Percentiles rank a stretch among this genome's conserved stretches.
These are phyloP conservation scores for Exophiala aquamarina DNA, from an alignment of 2,329 filamentous ascomycete species.

Conservation along the genomic window DNA sequence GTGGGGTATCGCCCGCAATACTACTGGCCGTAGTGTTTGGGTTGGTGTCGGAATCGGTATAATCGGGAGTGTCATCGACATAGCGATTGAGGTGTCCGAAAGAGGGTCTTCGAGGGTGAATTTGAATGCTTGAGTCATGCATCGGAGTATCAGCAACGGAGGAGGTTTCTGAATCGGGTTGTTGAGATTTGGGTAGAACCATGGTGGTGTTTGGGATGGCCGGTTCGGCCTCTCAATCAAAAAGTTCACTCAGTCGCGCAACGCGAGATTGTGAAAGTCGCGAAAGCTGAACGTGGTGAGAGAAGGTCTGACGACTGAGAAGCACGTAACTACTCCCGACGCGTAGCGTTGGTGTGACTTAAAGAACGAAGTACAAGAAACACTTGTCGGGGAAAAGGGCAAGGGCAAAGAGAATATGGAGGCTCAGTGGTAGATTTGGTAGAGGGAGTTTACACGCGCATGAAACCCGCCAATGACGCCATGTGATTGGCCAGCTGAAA, in stretches of 20 bases:
- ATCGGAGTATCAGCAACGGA: constrained; percentile 44
- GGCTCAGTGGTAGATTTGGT: too few relatives aligned
- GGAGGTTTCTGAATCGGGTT: constrained; percentile 40
- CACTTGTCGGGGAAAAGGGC: too few relatives aligned
- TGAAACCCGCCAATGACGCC: too few relatives aligned
- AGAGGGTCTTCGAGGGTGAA: constrained; percentile 25
- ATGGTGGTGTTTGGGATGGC: constrained; percentile 32
- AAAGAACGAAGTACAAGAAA: not conserved
- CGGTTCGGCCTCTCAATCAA: constrained; percentile 14
- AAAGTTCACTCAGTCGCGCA: constrained; percentile 16
- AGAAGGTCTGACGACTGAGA: constrained; percentile 1
- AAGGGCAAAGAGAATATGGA: too few relatives aligned
- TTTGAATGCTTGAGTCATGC: constrained; percentile 25
- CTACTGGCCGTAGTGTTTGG: constrained; percentile 76
- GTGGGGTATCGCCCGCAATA: constrained; percentile 69
- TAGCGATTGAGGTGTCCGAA: constrained; percentile 33
- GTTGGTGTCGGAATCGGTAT: constrained; percentile 67
- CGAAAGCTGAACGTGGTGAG: constrained; percentile 2
- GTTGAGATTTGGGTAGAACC: constrained; percentile 39
- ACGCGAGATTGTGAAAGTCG: constrained; percentile 10
- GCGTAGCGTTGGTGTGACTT: not conserved
- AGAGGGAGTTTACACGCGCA: too few relatives aligned
- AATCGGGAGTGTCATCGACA: constrained; percentile 62
- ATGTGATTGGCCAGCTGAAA: too few relatives aligned
- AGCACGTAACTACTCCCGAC: not conserved